These are phyloP conservation scores for Dothideomycetes sp. DNA, from an alignment of 2,329 filamentous ascomycete genomes.

Conservation along the genomic window DNA sequence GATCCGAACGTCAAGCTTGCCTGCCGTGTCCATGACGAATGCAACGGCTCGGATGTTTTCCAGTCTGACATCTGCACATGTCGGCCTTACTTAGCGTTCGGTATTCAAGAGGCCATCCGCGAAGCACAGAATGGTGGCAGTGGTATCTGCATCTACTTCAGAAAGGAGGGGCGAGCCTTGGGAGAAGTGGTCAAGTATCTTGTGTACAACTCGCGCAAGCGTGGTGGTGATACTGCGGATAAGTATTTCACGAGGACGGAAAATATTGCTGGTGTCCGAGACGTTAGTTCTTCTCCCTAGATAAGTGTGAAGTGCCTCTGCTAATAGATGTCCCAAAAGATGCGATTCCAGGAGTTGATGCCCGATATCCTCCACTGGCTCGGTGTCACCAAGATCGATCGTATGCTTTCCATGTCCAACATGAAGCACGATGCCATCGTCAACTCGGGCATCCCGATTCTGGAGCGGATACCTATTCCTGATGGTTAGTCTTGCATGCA, in stretches of 20 bases:
- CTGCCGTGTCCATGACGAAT: neutral
- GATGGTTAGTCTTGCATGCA: neutral
- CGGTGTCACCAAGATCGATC: neutral
- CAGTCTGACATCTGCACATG: neutral
- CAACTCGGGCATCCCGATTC: conserved; percentile 1
- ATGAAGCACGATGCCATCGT: conserved; percentile 2
- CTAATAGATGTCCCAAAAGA: neutral
- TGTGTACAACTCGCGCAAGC: neutral
- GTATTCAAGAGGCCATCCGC: neutral
- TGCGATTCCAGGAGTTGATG: neutral
- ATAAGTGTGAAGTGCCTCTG: too few species aligned
- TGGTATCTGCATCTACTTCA: neutral
- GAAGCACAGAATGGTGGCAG: neutral
- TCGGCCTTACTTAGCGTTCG: neutral
- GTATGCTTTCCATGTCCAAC: conserved; percentile 1
- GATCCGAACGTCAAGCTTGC: neutral
- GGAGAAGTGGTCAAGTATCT: neutral
- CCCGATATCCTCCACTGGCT: neutral
- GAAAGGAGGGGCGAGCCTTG: neutral
- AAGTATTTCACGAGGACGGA: neutral
- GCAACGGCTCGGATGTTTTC: neutral
- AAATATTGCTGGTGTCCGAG: neutral
- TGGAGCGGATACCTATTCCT: neutral
- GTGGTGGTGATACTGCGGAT: neutral
- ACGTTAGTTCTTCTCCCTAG: neutral